Evolutionary conservation across 306 rosid species (phyloP), one percentile per base, ranked within the genome.

Genomic region (Coriaria nepalensis): DNA sequence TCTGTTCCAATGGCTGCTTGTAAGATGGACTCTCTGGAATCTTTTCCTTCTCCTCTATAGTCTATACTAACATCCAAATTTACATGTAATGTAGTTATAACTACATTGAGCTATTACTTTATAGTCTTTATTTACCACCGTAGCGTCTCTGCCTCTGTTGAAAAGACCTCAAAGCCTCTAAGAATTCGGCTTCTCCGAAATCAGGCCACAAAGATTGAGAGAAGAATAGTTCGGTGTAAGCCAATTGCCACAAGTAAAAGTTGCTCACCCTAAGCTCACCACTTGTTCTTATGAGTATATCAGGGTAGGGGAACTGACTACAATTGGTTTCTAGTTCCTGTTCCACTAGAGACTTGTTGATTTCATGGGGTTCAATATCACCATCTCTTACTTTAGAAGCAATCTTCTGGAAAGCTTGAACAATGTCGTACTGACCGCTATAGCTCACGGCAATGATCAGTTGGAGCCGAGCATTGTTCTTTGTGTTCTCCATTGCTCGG

Each of bases 211-310:
- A 66, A 6, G 68, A 39, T 10, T 56, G 11, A 33, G 42, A 52
- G 40, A 78, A 83, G 76, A 64, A 75, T 12, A 87, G 65, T 48
- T 87, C 94, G 0, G 93, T 66, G 56, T 87, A 87, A 4, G 96
- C 94, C 60, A 79, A 48, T 55, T 87, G 93, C 94, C 96, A 83
- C 36, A 87, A 32, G 37, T 83, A 66, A 71, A 87, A 87, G 59
- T 87, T 83, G 63, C 94, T 87, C 7, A 87, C 72, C 62, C 96
- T 70, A 5, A 69, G 78, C 20, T 87, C 94, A 0, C 94, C 96
- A 47, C 96, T 74, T 8, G 93, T 87, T 43, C 93, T 44, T 9
- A 87, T 87, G 0, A 87, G 67, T 5, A 83, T 63, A 63, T 87
- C 96, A 6, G 94, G 96, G 42, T 72, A 50, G 0, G 96, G 94